Evolutionary conservation across 108 stramenopile genomes (phyloP).

Genomic region (Stephanodiscus triporus): DNA sequence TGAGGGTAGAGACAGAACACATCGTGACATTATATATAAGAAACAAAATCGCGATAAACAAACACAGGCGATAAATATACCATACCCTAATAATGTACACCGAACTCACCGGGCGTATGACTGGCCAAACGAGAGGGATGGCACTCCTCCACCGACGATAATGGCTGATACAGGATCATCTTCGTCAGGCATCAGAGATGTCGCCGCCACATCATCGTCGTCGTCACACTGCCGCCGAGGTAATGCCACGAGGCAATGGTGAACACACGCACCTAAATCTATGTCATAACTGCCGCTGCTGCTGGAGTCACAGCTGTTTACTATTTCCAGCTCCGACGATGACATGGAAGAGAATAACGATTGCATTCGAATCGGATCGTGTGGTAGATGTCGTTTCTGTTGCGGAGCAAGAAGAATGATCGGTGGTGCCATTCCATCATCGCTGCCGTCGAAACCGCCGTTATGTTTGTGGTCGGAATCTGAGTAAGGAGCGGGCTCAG

Average conservation of each 20-base stretch:
- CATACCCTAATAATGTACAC: not conserved
- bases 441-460: not conserved
- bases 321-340: not conserved
- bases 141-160: constrained; percentile 74
- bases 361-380: not conserved
- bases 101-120: constrained; percentile 60
- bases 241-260: constrained; percentile 54
- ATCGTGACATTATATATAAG: no score
- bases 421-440: not conserved
- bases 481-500: not conserved
- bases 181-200: not conserved
- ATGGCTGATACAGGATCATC: constrained; percentile 30
- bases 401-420: not conserved
- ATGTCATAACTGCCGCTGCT: constrained; percentile 4
- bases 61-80: no score
- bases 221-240: constrained; percentile 4
- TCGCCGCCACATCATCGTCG: not conserved
- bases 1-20: not conserved
- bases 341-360: not conserved
- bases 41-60: not conserved
- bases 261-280: constrained; percentile 67
- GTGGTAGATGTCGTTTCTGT: not conserved
- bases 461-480: not conserved
- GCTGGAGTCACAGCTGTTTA: constrained; percentile 1
- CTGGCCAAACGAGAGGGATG: constrained; percentile 81